phyloP scores from a whole-genome alignment of 169 alveolate species.

The Eimeria tenella region DNA sequence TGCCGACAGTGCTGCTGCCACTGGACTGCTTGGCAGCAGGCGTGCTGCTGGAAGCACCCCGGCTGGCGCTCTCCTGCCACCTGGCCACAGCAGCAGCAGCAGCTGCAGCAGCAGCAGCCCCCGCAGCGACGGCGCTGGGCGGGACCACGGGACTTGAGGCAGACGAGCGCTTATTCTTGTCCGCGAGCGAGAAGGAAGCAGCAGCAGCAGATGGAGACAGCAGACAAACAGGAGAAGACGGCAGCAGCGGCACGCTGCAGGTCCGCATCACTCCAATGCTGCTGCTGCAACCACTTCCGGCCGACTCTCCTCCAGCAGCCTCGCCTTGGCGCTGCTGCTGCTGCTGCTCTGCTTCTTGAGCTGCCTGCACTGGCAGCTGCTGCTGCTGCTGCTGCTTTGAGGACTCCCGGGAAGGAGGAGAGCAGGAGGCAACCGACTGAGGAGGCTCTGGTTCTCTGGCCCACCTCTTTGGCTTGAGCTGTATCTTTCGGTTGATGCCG shows the following conservation, averaged over 20 bases:
- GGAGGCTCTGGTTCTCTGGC: background rate
- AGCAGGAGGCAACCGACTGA: background rate
- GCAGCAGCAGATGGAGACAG: background rate
- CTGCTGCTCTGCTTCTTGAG: background rate
- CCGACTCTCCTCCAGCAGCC: background rate
- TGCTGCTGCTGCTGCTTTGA: slow-evolving; percentile 55
- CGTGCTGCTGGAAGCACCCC: background rate
- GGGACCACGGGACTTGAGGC: background rate
- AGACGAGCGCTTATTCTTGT: background rate
- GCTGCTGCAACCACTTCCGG: background rate
- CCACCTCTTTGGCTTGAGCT: slow-evolving; percentile 89
- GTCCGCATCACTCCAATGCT: background rate
- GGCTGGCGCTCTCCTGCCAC: slow-evolving; percentile 12
- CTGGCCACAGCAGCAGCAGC: slow-evolving; percentile 56
- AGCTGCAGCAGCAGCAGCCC: slow-evolving; percentile 57
- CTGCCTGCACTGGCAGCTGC: background rate
- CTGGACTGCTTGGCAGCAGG: slow-evolving; percentile 11
- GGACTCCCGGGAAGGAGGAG: background rate
- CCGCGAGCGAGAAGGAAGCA: background rate
- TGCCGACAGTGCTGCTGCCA: slow-evolving; percentile 20
- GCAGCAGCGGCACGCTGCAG: slow-evolving; percentile 40
- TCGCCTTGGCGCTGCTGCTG: slow-evolving; percentile 29
- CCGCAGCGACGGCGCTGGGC: slow-evolving; percentile 5
- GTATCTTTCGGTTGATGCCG: slow-evolving; percentile 96
- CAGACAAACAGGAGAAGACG: background rate